Base-by-base conservation (phyloP, 1,284 basidiomycete species). In the Pascua sp. region DNA sequence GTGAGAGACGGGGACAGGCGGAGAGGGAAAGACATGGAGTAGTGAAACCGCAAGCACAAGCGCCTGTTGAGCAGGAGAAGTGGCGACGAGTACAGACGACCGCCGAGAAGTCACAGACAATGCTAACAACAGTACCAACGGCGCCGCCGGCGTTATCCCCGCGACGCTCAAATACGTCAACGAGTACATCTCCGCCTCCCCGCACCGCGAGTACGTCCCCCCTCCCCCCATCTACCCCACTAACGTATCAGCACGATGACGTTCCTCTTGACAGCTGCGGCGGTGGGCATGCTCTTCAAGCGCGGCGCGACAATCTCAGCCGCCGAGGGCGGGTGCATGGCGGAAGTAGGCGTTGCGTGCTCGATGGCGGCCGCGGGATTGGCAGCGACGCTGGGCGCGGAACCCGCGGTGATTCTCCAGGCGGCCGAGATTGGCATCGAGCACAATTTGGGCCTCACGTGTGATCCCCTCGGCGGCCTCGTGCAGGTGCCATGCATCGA, bases 211-310 rank as follows among this genome's bases (percentile, higher is more conserved):
- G 67, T 67, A 57, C 60, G 68, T 67, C 10, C 36, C 40, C 46
- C 47, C n/a, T n/a, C 4, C 24, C 10, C 42, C 49, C 44, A 17
- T 15, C 53, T 55, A 38, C 46, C 48, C 36, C 7, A 32, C 36
- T 44, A 47, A 8, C 57, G 4, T 32, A n/a, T 11, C 42, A 67
- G 60, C 53, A 83, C 94, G 11, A 82, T 87, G 74, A 96, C 92
- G 0, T 93, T 93, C 75, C 72, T 94, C 47, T 78, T 93, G 53
- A 92, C 90, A 4, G 89, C 91, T 47, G 81, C 88, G 0, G 92
- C 93, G 2, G 80, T 97, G 54, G 93, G 93, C 5, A 98, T 98
- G 95, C 80, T 98, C 16, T 97, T 95, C 81, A 98, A 98, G 75
- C 85, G 94, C 54, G 94, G 94, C 18, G 94, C 92, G 55, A 97